These are phyloP conservation scores for Neonectria faginata DNA, from an alignment of 2,329 filamentous ascomycete species.

Conservation along the genomic window DNA sequence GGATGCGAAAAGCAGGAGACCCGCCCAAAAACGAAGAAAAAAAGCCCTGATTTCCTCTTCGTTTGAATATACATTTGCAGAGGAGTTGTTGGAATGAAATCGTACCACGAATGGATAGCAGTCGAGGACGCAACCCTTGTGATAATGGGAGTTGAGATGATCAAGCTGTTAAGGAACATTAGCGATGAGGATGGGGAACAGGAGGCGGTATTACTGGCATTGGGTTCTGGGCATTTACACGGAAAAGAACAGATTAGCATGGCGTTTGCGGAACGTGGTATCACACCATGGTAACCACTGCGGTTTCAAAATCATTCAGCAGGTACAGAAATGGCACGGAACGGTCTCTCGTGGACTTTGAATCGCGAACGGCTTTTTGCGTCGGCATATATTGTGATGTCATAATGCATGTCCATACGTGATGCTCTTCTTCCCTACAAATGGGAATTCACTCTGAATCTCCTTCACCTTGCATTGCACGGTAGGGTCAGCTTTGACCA, in stretches of 20 bases:
- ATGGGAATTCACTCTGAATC: background rate
- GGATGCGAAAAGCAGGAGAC: background rate
- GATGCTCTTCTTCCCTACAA: background rate
- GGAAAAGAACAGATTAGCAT: slow-evolving; percentile 24
- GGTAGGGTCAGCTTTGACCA: background rate
- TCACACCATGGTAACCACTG: slow-evolving; percentile 1
- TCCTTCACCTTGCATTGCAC: background rate
- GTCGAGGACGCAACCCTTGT: background rate
- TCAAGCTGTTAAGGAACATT: background rate
- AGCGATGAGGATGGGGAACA: slow-evolving; percentile 1
- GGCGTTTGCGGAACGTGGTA: slow-evolving; percentile 20
- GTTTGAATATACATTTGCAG: slow-evolving; percentile 33
- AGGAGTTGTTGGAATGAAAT: slow-evolving; percentile 24
- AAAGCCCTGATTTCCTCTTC: slow-evolving; percentile 4
- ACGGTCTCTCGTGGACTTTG: background rate
- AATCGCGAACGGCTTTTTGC: background rate
- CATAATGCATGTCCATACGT: background rate
- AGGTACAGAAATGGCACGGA: slow-evolving; percentile 5
- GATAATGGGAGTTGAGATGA: slow-evolving; percentile 1
- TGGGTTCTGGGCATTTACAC: slow-evolving; percentile 21
- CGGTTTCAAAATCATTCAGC: background rate
- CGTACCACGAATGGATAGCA: slow-evolving; percentile 1
- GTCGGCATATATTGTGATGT: background rate
- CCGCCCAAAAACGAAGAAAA: background rate
- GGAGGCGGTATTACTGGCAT: slow-evolving; percentile 12